These are phyloP conservation scores for Alternaria gaisen DNA, from an alignment of 2,329 filamentous ascomycete genomes.

Conservation along the genomic window DNA sequence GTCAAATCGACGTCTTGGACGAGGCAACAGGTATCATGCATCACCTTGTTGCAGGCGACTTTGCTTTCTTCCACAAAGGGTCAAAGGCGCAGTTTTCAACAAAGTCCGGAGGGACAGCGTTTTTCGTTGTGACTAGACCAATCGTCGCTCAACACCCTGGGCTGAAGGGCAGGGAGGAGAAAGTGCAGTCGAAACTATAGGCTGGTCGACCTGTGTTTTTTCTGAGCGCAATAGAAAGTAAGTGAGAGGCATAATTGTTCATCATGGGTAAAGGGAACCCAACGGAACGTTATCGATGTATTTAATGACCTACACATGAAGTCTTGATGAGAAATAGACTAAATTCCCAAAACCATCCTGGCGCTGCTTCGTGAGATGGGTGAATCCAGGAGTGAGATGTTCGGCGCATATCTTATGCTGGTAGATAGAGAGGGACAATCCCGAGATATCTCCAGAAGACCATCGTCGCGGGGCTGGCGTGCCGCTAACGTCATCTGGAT, in stretches of 20 bases:
- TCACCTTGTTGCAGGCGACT: slow-evolving; percentile 36
- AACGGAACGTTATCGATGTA: not conserved
- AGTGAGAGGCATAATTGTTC: not conserved
- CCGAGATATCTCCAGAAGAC: slow-evolving; percentile 2
- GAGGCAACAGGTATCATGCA: slow-evolving; percentile 37
- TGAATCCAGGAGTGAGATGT: not conserved
- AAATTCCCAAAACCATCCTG: not conserved
- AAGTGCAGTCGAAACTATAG: slow-evolving; percentile 22
- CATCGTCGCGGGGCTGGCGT: not conserved
- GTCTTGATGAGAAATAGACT: not conserved
- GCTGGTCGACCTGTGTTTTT: not conserved
- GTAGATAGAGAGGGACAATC: not conserved
- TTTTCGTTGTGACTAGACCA: slow-evolving; percentile 36
- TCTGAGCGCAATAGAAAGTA: not conserved
- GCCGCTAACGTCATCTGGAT: slow-evolving; percentile 15
- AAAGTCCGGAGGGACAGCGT: slow-evolving; percentile 33
- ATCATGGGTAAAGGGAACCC: not conserved
- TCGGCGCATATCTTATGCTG: not conserved
- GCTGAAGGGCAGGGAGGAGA: slow-evolving; percentile 32
- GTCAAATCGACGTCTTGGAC: slow-evolving; percentile 38
- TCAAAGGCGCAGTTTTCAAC: slow-evolving; percentile 35
- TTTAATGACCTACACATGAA: not conserved
- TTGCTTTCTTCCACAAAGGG: slow-evolving; percentile 38
- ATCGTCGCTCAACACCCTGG: slow-evolving; percentile 29
- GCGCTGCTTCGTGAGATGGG: not conserved